Evolutionary conservation across 2,329 filamentous ascomycete species (phyloP).

Genomic region (Coniella lustricola): DNA sequence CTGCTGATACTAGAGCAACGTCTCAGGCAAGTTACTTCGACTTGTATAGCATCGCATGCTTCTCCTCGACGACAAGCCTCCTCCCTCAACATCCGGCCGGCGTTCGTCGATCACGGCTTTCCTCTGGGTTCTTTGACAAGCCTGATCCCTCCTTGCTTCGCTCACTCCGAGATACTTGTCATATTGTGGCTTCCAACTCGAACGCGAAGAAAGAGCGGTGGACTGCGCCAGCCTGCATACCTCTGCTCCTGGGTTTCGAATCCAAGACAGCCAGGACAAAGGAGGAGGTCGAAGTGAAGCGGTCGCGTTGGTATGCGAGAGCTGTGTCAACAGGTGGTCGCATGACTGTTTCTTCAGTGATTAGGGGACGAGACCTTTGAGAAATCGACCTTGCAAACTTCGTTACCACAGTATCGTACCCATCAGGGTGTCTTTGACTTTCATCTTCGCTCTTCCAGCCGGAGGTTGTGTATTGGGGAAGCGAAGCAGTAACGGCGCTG

Average conservation of each 20-base stretch:
- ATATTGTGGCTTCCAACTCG: conserved; percentile 34
- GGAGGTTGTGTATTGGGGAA: neutral
- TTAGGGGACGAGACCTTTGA: conserved; percentile 29
- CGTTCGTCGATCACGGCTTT: conserved; percentile 11
- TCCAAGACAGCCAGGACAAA: conserved; percentile 45
- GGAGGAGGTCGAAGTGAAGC: conserved; percentile 34
- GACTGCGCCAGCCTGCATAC: conserved; percentile 39
- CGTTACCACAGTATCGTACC: conserved; percentile 21
- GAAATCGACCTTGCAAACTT: conserved; percentile 26
- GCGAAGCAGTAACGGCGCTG: conserved; percentile 26
- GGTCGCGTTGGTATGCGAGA: conserved; percentile 24
- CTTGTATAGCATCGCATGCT: conserved; percentile 6
- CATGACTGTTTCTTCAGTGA: conserved; percentile 32
- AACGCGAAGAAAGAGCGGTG: conserved; percentile 41
- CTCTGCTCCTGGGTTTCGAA: conserved; percentile 35
- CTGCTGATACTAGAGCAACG: conserved; percentile 16
- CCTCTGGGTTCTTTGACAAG: conserved; percentile 12
- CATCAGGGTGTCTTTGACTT: neutral
- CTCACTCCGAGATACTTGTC: conserved; percentile 29
- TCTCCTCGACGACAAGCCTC: conserved; percentile 4
- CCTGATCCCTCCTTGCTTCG: conserved; percentile 13
- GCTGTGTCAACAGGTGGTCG: conserved; percentile 30
- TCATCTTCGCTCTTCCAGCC: too few relatives aligned
- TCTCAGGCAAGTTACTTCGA: conserved; percentile 17
- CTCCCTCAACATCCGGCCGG: conserved; percentile 9